phyloP scores from a whole-genome alignment of 208 protist genomes.

The Crithidia sp. region DNA sequence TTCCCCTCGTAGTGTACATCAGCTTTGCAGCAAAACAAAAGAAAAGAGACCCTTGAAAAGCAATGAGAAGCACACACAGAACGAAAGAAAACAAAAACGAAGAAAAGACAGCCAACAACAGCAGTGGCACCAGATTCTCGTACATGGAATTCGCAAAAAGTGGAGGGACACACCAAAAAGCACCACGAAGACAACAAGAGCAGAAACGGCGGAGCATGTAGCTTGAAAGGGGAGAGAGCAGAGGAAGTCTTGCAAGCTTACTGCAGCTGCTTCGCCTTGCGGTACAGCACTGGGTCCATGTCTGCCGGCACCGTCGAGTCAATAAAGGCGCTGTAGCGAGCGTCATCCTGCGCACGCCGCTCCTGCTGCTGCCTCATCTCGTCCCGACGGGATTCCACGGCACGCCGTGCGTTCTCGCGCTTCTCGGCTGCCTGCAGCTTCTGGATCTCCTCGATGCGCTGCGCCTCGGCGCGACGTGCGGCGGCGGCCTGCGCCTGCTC shows the following conservation, averaged over 20 bases:
- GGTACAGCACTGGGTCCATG: slow-evolving; percentile 56
- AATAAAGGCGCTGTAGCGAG: slow-evolving; percentile 59
- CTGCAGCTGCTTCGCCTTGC: slow-evolving; percentile 56
- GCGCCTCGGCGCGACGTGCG: slow-evolving; percentile 39
- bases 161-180: not conserved
- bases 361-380: slow-evolving; percentile 39
- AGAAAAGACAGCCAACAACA: not conserved
- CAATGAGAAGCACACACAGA: not conserved
- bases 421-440: slow-evolving; percentile 76
- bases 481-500: slow-evolving; percentile 47
- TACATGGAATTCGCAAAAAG: not conserved
- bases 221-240: not conserved
- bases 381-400: slow-evolving; percentile 46
- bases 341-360: slow-evolving; percentile 56
- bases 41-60: not conserved
- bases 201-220: not conserved
- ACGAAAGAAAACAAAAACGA: not conserved
- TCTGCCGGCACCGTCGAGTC: slow-evolving; percentile 65
- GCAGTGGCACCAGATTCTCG: not conserved
- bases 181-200: not conserved
- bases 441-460: slow-evolving; percentile 53
- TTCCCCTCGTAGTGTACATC: slow-evolving; percentile 5
- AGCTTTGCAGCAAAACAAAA: not conserved
- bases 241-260: not conserved
- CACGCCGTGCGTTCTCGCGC: slow-evolving; percentile 49